These are phyloP conservation scores for Limonium bicolor DNA, from an alignment of 148 eudicot species.

Conservation along the genomic window DNA sequence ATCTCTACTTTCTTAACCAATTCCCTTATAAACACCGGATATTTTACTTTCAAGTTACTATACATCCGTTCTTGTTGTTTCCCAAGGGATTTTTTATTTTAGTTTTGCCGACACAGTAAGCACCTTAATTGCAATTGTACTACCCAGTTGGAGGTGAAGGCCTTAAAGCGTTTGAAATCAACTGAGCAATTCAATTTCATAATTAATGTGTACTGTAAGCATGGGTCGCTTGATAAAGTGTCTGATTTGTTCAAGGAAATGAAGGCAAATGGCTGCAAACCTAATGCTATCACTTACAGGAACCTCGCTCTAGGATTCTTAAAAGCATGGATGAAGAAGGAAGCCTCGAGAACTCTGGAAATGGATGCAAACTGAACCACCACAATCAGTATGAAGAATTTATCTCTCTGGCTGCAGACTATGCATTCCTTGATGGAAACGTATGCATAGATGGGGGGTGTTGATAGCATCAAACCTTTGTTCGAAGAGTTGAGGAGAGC, in stretches of 20 bases:
- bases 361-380: conserved; percentile 31
- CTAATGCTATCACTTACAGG: conserved; percentile 64
- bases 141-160: conserved; percentile 53
- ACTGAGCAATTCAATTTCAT: conserved; percentile 76
- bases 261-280: conserved; percentile 48
- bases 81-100: too few species aligned
- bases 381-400: conserved; percentile 31
- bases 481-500: conserved; percentile 64
- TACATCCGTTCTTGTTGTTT: too few species aligned
- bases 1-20: too few species aligned
- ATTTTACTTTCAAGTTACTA: too few species aligned
- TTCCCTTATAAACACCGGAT: too few species aligned
- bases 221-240: conserved; percentile 57
- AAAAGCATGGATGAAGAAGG: conserved; percentile 50
- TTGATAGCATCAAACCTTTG: conserved; percentile 52
- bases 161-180: conserved; percentile 31
- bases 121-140: conserved; percentile 63
- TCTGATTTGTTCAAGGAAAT: conserved; percentile 57
- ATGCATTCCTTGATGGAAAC: conserved; percentile 40
- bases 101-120: conserved; percentile 33
- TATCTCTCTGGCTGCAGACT: conserved; percentile 82
- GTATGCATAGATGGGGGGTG: conserved; percentile 63
- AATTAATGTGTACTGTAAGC: conserved; percentile 53
- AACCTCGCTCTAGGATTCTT: conserved; percentile 79
- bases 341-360: conserved; percentile 59